Base-by-base conservation (phyloP, 208 protist species). In the Leishmania gerbilli region DNA sequence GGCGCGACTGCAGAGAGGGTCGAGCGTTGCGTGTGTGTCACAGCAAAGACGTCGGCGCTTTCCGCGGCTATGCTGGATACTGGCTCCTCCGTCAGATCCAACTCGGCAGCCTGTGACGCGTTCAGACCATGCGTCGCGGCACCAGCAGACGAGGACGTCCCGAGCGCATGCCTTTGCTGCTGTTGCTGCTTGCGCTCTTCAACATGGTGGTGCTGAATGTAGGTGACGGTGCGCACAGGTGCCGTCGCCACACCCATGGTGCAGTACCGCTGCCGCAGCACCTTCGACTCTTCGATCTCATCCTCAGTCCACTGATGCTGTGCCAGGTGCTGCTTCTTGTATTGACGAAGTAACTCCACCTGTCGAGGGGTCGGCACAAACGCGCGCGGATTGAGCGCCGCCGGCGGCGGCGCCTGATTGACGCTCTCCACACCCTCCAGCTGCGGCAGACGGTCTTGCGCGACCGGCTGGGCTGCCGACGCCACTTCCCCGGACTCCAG, bases 301-400 rank as follows among this genome's bases (percentile, higher is more conserved):
- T 82, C 87, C 55, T 86, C 81, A 1, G 85, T 88, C 89, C 90
- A 95, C 69, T 68, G 71, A 55, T 89, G 92, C 15, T 87, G 79
- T 15, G 81, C 86, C 81, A 93, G 82, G 53, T 79, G 72, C 64
- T 83, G 81, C 60, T 84, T 82, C 53, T 86, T 84, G 80, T 88
- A 93, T 34, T 74, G 64, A 27, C 74, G 76, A 60, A 95, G 83
- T 60, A 87, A 40, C 49, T 58, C 69, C 7, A 93, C 86, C 82
- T 92, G 87, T 42, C 88, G 72, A 5, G 64, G 31, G 4, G 87
- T 93, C 7, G 92, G 92, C 27, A 95, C 78, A 68, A 87, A 91
- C 0, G 74, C n/a, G 47, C 89, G 84, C 8, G 74, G 79, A 64
- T 88, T 67, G 21, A 68, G 77, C 7, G 85, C 47, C 31, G 58